Evolutionary conservation across 108 stramenopile genomes (phyloP), one percentile per base, ranked within the genome.

Genomic region (Cyclotella kingstonii): DNA sequence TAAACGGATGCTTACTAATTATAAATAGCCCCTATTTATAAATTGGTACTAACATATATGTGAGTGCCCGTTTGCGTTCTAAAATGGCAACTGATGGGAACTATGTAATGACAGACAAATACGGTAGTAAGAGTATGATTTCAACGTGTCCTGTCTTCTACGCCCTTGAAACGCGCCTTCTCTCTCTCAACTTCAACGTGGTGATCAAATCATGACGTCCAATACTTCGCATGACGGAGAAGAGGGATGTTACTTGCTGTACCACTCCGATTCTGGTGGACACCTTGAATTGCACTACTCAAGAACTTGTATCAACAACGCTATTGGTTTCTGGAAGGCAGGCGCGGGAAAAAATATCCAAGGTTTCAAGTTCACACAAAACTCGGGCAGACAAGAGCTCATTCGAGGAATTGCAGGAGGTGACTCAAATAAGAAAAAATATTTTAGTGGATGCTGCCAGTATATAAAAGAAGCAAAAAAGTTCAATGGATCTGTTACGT

Each of bases 391-490:
- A n/a, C 27, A 38, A 31, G 84, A 84, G 48, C 68, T 89, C 47
- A 85, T 89, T 52, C 80, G 78, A 53, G 83, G 82, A 15, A 85
- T 85, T 65, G 87, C 87, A 2, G 84, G 84, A 4, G 84, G 84
- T 46, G 87, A 85, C 54, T 71, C 81, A 34, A 84, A 85, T 55
- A 83, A 81, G 27, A 63, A 71, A 25, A 88, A 88, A 40, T 88
- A 84, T 66, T 88, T 73, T 61, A 71, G 61, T 30, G 86, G 86
- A 9, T 88, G 86, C 81, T 80, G 68, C 34, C 80, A 81, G 55
- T 88, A 84, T 43, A 68, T 88, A 30, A 83, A 83, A 56, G 51
- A 75, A 30, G 83, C 81, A 26, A 81, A 81, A 39, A 69, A 73
- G 17, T 78, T 78, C 26, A 43, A 81, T 52, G 86, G 81, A 12